Evolutionary conservation across 257 asterid genomes (phyloP), one percentile per base, ranked within the genome.

Genomic region (Penstemon eatonii): DNA sequence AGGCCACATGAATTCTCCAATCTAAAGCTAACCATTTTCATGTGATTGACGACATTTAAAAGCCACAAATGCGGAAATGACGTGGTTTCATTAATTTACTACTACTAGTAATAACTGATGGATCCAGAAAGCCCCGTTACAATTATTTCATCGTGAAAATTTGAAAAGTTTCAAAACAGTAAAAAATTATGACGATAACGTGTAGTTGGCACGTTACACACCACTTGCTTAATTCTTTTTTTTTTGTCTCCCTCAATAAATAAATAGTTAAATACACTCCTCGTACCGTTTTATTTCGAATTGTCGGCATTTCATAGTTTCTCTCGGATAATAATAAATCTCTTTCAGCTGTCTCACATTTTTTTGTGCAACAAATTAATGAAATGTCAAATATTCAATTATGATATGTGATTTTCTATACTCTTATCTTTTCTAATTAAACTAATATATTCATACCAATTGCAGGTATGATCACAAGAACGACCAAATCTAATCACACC

Each of bases 171-270:
- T 44, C 0, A 38, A 11, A 13, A 37, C 3, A 5, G 7, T 40
- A 12, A 60, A 5, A 39, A 8, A 11, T 18, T 13, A 5, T 42
- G 63, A 57, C 63, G 12, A 19, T 19, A 7, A 69, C 65, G 60
- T 65, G 75, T 69, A 65, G 7, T 43, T 15, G 18, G 18, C 18
- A 15, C 18, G 53, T 5, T 66, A 33, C 61, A 13, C 60, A 56
- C 72, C 75, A 12, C 75, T 51, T 40, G 65, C 10, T n/a, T 45
- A 4, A 33, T 33, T n/a, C 0, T 15, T 15, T 15, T 15, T 15
- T 57, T 57, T 36, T 3, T 25, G 43, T 56, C 4, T 56, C 38
- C 55, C 50, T 37, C 65, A 46, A 46, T 59, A 4, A 15, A 15
- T 15, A 15, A 60, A 25, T 15, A 5, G 33, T 25, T 25, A 25